Base-by-base conservation (phyloP, 306 rosid species). In the Prunus kanzakura region DNA sequence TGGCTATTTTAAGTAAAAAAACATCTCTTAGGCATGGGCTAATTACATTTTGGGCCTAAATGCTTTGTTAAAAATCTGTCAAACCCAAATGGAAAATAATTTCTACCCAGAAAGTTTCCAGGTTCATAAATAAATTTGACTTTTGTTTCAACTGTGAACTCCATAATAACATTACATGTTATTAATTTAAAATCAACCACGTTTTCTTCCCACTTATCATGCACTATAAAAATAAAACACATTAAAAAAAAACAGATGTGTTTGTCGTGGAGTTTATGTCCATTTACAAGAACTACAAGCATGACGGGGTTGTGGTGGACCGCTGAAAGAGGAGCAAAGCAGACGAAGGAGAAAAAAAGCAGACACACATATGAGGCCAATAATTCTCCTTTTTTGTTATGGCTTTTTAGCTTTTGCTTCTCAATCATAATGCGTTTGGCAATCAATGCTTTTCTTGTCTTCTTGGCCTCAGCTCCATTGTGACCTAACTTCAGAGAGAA, bases 301-400 rank as follows among this genome's bases (percentile, higher is more conserved):
- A 43, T 56, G 43, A 38, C 43, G 43, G 43, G 43, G 43, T 38
- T 38, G 43, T 38, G 9, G 9, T 67, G 74, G 49, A 69, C 76
- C 81, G 54, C 76, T 58, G 27, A 69, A 19, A 60, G 63, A 60
- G 75, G 55, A 60, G 68, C 50, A 54, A 60, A 60, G 38, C 7
- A 60, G 12, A 38, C 43, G 43, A 7, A 38, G 43, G 43, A 38
- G 43, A 38, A 38, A 38, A 38, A 38, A 38, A 38, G 43, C 43
- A 7, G 43, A 38, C 43, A 38, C 43, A 1, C 9, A 38, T 6
- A 35, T 38, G 43, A 22, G 27, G 63, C 65, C 65, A 60, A 60
- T 60, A 27, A 27, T 29, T 63, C 43, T 63, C 1, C 13, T 1
- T 63, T 63, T 29, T 63, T 15, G 35, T 30, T 30, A 2, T 32